Percentiles rank a stretch among this genome's conserved stretches.
phyloP scores from a whole-genome alignment of 2,329 filamentous ascomycete genomes.

The Pyrenophora teres region DNA sequence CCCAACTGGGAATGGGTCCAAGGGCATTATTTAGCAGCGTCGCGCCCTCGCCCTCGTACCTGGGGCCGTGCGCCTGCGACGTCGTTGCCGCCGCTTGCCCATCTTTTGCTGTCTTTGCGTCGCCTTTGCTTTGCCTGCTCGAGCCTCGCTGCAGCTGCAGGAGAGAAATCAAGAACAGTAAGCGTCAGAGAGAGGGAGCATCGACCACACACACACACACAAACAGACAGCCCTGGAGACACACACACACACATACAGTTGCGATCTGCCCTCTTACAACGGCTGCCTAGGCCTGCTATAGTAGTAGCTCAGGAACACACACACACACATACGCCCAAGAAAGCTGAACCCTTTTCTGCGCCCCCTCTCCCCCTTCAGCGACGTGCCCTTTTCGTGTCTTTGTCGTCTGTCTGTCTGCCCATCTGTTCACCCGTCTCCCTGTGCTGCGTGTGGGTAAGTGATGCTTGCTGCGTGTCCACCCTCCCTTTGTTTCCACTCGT shows the following conservation, averaged over 20 bases:
- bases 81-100: slow-evolving; percentile 28
- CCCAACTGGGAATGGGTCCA: slow-evolving; percentile 7
- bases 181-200: neutral
- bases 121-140: neutral
- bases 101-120: slow-evolving; percentile 19
- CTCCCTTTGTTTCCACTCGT: slow-evolving; percentile 41
- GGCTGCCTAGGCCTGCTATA: slow-evolving; percentile 17
- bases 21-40: slow-evolving; percentile 19
- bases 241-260: neutral
- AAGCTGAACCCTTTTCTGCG: slow-evolving; percentile 29
- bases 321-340: slow-evolving; percentile 15
- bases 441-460: slow-evolving; percentile 33
- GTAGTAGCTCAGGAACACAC: slow-evolving; percentile 26
- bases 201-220: neutral
- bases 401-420: slow-evolving; percentile 18
- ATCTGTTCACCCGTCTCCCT: slow-evolving; percentile 4
- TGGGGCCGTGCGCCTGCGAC: slow-evolving; percentile 23
- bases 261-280: slow-evolving; percentile 16
- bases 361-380: slow-evolving; percentile 16
- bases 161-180: neutral
- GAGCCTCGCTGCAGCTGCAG: slow-evolving; percentile 12
- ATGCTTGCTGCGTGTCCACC: slow-evolving; percentile 27
- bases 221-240: neutral
- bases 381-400: slow-evolving; percentile 15
- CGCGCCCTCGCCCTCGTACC: slow-evolving; percentile 13